phyloP scores from a whole-genome alignment of 2,329 filamentous ascomycete species.

The Arthrinium phaeospermum region DNA sequence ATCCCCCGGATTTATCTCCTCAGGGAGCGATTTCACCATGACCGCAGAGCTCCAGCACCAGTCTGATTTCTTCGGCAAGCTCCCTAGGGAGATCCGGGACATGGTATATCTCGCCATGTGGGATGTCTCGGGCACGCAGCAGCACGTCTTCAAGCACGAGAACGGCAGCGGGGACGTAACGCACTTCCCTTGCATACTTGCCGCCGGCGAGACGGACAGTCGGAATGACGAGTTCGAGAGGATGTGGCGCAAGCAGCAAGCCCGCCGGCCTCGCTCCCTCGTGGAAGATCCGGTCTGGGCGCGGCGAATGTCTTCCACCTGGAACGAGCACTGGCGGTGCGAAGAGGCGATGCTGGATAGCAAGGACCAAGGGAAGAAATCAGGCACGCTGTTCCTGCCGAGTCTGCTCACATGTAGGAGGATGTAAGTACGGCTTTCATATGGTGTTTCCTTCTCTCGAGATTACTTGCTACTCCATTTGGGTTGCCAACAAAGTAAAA shows the following conservation, averaged over 20 bases:
- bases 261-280: slow-evolving; percentile 23
- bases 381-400: slow-evolving; percentile 26
- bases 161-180: slow-evolving; percentile 21
- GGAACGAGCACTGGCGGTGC: slow-evolving; percentile 34
- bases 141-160: slow-evolving; percentile 29
- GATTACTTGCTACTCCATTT: neutral
- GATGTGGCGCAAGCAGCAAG: slow-evolving; percentile 24
- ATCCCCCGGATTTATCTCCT: slow-evolving; percentile 7
- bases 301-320: slow-evolving; percentile 28
- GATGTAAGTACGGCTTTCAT: slow-evolving; percentile 26
- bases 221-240: slow-evolving; percentile 29
- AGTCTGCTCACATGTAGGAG: slow-evolving; percentile 29
- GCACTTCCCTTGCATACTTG: slow-evolving; percentile 31
- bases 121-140: slow-evolving; percentile 29
- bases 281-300: slow-evolving; percentile 27
- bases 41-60: slow-evolving; percentile 27
- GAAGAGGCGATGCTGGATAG: slow-evolving; percentile 29
- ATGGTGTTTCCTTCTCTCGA: neutral
- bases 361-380: neutral
- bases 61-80: slow-evolving; percentile 28
- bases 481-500: neutral
- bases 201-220: slow-evolving; percentile 24
- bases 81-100: slow-evolving; percentile 31
- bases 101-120: slow-evolving; percentile 33
- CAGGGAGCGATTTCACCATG: slow-evolving; percentile 20